A percentile compares a stretch with the other conserved stretches of the same genome.
Conservation (phyloP, 179 eudicot genomes). For the Heliamphora pulchella region DNA sequence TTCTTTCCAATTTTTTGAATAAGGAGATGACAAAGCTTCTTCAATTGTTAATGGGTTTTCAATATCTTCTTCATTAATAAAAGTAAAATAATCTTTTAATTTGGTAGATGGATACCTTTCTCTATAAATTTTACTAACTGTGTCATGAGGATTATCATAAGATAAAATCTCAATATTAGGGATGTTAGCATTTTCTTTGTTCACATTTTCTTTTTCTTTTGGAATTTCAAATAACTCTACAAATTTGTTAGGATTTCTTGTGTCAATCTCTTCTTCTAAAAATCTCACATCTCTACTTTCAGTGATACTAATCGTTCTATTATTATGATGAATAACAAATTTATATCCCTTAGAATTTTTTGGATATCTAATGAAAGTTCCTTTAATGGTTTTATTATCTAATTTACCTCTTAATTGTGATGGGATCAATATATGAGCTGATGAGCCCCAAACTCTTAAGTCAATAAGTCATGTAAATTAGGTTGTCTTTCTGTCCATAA, state of each 20-base stretch:
- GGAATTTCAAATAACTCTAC: background rate
- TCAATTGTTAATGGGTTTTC: background rate
- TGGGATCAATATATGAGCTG: too few relatives aligned
- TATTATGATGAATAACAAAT: too few relatives aligned
- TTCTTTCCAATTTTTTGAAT: background rate
- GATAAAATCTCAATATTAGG: too few relatives aligned
- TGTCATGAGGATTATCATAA: background rate
- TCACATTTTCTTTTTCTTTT: background rate
- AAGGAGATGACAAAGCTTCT: background rate
- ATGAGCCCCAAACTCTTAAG: too few relatives aligned
- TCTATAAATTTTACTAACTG: background rate
- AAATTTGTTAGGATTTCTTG: background rate
- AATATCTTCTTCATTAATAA: background rate
- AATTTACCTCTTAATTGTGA: too few relatives aligned
- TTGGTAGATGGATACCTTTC: background rate
- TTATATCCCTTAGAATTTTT: too few relatives aligned
- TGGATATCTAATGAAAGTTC: too few relatives aligned
- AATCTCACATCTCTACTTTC: background rate
- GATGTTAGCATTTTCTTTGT: too few relatives aligned
- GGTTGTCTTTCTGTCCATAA: too few relatives aligned
- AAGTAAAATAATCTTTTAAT: background rate
- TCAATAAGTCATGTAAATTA: too few relatives aligned
- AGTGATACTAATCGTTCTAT: too few relatives aligned
- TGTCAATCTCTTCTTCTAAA: background rate
- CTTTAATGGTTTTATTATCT: too few relatives aligned